Conservation (phyloP, 1,284 basidiomycete species). For the Chondrostereum purpureum region DNA sequence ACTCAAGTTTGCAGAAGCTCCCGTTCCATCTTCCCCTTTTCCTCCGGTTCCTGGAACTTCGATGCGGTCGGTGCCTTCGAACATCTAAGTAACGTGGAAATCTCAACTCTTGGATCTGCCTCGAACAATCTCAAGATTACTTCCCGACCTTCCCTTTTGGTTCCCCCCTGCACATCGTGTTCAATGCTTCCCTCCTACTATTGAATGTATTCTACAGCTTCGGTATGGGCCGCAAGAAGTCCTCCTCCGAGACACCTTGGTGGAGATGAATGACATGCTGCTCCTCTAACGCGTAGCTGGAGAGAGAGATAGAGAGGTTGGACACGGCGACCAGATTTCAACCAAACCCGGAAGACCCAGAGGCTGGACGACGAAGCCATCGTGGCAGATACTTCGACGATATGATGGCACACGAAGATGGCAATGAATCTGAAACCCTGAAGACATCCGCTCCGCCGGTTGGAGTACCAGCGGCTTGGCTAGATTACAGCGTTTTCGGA, state of each 20-base stretch:
- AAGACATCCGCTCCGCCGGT: slow-evolving; percentile 76
- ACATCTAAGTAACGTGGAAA: slow-evolving; percentile 89
- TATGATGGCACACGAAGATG: slow-evolving; percentile 49
- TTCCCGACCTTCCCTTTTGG: slow-evolving; percentile 67
- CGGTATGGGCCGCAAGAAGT: slow-evolving; percentile 73
- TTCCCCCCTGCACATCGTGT: slow-evolving; percentile 51
- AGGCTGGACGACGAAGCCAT: slow-evolving; percentile 86
- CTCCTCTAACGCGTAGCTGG: slow-evolving; percentile 75
- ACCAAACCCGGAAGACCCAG: slow-evolving; percentile 88
- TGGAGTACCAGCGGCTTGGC: slow-evolving; percentile 36
- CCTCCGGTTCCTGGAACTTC: slow-evolving; percentile 78
- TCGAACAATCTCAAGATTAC: slow-evolving; percentile 85
- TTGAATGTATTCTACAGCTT: slow-evolving; percentile 68
- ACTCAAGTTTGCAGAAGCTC: slow-evolving; percentile 24
- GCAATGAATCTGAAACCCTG: slow-evolving; percentile 54
- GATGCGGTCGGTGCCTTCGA: slow-evolving; percentile 82
- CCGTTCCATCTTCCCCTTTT: slow-evolving; percentile 51
- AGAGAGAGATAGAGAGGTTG: slow-evolving; percentile 64
- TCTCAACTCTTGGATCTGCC: slow-evolving; percentile 83
- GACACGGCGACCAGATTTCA: slow-evolving; percentile 79
- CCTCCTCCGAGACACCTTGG: slow-evolving; percentile 73
- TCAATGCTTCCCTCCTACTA: slow-evolving; percentile 46
- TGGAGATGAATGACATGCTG: slow-evolving; percentile 73
- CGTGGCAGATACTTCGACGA: slow-evolving; percentile 91
- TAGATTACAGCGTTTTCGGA: no score